These are phyloP conservation scores for Solanum raphanifolium DNA, from an alignment of 257 asterid species.

Conservation along the genomic window DNA sequence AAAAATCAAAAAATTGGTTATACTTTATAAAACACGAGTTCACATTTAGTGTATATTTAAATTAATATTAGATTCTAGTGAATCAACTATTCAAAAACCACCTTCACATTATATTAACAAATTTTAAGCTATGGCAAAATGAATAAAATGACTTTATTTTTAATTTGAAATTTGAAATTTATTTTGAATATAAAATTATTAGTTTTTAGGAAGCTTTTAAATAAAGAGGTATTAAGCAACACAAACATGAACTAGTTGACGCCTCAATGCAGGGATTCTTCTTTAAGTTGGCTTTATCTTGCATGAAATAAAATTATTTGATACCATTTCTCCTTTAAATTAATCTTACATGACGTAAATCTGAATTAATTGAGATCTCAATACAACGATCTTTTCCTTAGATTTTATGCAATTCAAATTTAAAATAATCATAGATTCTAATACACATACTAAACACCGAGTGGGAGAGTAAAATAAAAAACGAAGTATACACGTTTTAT, in stretches of 20 bases:
- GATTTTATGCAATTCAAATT: rapidly evolving
- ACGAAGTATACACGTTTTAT: not conserved
- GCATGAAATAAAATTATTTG: rapidly evolving
- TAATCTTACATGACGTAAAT: too few relatives aligned
- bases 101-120: not conserved
- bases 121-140: rapidly evolving
- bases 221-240: rapidly evolving
- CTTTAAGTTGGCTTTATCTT: rapidly evolving
- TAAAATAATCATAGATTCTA: rapidly evolving
- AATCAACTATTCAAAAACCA: rapidly evolving
- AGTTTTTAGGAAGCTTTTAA: too few relatives aligned
- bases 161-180: too few relatives aligned
- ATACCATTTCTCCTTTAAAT: too few relatives aligned
- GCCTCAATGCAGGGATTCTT: rapidly evolving
- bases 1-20: too few relatives aligned
- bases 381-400: too few relatives aligned
- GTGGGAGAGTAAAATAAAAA: too few relatives aligned
- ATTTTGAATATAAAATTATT: too few relatives aligned
- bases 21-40: not conserved
- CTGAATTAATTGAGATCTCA: rapidly evolving
- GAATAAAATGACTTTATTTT: not conserved
- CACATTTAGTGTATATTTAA: not conserved
- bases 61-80: too few relatives aligned
- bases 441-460: rapidly evolving
- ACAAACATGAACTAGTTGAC: too few relatives aligned